Evolutionary conservation across 352 stramenopile species (phyloP), one percentile per base, ranked within the genome.

Genomic region (Poterioochromonas sp.): DNA sequence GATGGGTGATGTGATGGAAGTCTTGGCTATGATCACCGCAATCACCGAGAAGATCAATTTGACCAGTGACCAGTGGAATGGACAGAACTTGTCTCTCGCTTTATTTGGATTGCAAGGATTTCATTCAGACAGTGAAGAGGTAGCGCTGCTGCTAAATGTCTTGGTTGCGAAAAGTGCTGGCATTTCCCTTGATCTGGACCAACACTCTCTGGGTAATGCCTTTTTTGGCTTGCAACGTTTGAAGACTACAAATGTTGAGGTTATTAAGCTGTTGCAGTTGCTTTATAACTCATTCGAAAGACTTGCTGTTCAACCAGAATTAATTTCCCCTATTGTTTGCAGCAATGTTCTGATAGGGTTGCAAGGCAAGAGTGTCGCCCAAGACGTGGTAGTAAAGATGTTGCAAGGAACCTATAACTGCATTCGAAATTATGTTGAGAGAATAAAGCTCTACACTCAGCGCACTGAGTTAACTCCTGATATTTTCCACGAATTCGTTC

Each of bases 81-180:
- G 1, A 18, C 12, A 74, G 5, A 37, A 74, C 40, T 35, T 74
- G 29, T 8, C 65, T 22, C 5, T 58, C 1, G 65, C 65, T 58
- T 29, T 74, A 35, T 74, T 74, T 54, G 65, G 65, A 3, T 54
- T 74, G 39, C 65, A 74, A 74, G 65, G 65, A 37, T 37, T 74
- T 15, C 1, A 29, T 35, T 37, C 39, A 18, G 15, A 51, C 12
- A 37, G 1, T 54, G 65, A 74, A 54, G 39, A 74, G n/a, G 65
- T 74, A 18, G 18, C 5, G 65, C 20, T 58, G 1, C 29, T 58
- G 40, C 8, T 74, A 51, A 71, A 71, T 41, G 15, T 44, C 8
- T 35, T 71, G 34, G 47, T 58, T 58, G 47, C 47, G 47, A 58
- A 58, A 58, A 58, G 47, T 58, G 47, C 47, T 58, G 47, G 47